These are phyloP conservation scores for Andrographis paniculata DNA, from an alignment of 305 asterid genomes.

Conservation along the genomic window DNA sequence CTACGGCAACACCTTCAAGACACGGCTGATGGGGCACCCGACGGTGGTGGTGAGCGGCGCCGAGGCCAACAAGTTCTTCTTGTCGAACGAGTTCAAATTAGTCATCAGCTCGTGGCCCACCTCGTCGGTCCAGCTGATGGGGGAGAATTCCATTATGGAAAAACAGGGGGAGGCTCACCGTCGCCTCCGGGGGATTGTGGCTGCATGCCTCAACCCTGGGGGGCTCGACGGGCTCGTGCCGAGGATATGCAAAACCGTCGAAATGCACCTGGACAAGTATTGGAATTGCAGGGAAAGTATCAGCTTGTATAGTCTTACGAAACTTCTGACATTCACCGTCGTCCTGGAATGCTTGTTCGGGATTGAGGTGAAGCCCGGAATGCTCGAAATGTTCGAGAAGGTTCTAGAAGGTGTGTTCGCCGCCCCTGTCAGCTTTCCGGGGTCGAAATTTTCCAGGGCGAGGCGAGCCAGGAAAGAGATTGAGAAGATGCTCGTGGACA, in stretches of 20 bases:
- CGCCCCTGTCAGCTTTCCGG: slow-evolving; percentile 41
- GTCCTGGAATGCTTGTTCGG: slow-evolving; percentile 70
- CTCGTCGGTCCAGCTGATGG: slow-evolving; percentile 83
- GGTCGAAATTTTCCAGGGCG: slow-evolving; percentile 66
- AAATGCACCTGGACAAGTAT: slow-evolving; percentile 31
- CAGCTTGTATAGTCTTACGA: slow-evolving; percentile 33
- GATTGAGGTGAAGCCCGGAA: slow-evolving; percentile 40
- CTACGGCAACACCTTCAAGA: slow-evolving; percentile 62
- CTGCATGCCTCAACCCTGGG: slow-evolving; percentile 38
- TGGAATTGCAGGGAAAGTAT: slow-evolving; percentile 32
- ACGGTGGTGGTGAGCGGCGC: slow-evolving; percentile 77
- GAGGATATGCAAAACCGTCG: slow-evolving; percentile 40
- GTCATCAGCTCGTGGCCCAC: slow-evolving; percentile 94
- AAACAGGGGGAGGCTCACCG: slow-evolving; percentile 77
- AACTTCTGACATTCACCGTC: slow-evolving; percentile 43
- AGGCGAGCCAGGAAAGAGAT: slow-evolving; percentile 56
- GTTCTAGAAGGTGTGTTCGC: slow-evolving; percentile 79
- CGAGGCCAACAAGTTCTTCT: slow-evolving; percentile 65
- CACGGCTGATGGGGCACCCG: slow-evolving; percentile 63
- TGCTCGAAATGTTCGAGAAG: slow-evolving; percentile 49
- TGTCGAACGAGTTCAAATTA: slow-evolving; percentile 71
- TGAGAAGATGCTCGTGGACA: slow-evolving; percentile 38
- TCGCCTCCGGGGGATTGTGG: slow-evolving; percentile 57
- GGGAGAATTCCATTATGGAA: slow-evolving; percentile 74
- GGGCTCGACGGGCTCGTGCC: slow-evolving; percentile 58